Percentiles rank a stretch among this genome's conserved stretches.
phyloP scores from a whole-genome alignment of 2,329 filamentous ascomycete genomes.

The Ceratocystis variospora region DNA sequence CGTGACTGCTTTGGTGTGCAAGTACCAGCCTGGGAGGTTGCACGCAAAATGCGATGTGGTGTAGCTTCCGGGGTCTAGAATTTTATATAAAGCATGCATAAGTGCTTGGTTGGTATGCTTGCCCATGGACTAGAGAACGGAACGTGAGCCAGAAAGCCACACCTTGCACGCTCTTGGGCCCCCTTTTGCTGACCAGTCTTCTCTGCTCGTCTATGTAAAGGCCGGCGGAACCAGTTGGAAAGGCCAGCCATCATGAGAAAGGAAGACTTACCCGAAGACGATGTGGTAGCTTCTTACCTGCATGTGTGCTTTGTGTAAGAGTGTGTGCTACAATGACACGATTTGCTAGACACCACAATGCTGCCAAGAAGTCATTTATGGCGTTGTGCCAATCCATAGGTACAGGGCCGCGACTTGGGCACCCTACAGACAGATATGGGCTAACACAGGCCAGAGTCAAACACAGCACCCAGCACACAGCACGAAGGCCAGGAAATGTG shows the following conservation, averaged over 20 bases:
- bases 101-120: too few relatives aligned
- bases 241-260: not conserved
- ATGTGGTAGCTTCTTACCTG: not conserved
- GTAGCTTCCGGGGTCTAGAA: too few relatives aligned
- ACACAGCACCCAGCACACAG: not conserved
- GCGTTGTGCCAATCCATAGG: not conserved
- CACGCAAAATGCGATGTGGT: not conserved
- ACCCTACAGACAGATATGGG: not conserved
- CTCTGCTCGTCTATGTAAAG: not conserved
- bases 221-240: not conserved
- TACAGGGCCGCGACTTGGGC: not conserved
- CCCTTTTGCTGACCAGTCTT: too few relatives aligned
- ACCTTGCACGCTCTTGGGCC: too few relatives aligned
- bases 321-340: not conserved
- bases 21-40: not conserved
- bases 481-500: not conserved
- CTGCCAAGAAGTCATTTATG: not conserved
- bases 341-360: not conserved
- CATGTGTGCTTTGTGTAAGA: not conserved
- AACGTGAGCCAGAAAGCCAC: too few relatives aligned
- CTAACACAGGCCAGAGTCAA: not conserved
- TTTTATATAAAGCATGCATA: too few relatives aligned
- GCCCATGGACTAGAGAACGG: too few relatives aligned
- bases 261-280: not conserved
- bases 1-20: not conserved